Percentiles rank a stretch among this genome's conserved stretches.
These are phyloP conservation scores for Maudiozyma humilis DNA, from an alignment of 1,139 yeast species.

Conservation along the genomic window DNA sequence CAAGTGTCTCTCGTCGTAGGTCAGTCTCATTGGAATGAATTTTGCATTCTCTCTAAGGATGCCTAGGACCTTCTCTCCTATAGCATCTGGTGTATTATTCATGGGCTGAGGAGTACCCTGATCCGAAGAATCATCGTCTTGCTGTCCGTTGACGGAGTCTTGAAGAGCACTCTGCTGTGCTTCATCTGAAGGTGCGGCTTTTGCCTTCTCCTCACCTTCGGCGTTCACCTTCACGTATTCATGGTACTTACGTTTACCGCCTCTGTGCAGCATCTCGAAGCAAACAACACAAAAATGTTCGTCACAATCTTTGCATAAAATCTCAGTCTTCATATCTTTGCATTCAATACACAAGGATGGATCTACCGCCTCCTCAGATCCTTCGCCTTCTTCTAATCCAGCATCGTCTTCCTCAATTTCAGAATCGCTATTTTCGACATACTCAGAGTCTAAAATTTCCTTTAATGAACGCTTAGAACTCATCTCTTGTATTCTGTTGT, in stretches of 20 bases:
- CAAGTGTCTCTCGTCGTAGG: slow-evolving; percentile 57
- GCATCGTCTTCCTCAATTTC: slow-evolving; percentile 14
- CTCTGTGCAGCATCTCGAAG: slow-evolving; percentile 54
- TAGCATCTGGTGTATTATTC: slow-evolving; percentile 8
- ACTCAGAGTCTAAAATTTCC: slow-evolving; percentile 30
- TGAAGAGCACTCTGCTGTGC: slow-evolving; percentile 16
- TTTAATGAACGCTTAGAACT: slow-evolving; percentile 26
- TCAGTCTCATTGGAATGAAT: slow-evolving; percentile 58
- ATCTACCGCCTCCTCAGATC: slow-evolving; percentile 24
- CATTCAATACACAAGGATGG: slow-evolving; percentile 53
- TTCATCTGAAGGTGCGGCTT: background rate
- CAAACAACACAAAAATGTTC: slow-evolving; percentile 63
- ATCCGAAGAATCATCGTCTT: slow-evolving; percentile 5
- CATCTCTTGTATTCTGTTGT: slow-evolving; percentile 10
- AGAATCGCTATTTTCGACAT: slow-evolving; percentile 25
- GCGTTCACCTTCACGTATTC: slow-evolving; percentile 30
- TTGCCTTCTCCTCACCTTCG: slow-evolving; percentile 14
- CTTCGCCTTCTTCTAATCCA: slow-evolving; percentile 14
- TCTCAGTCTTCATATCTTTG: slow-evolving; percentile 58
- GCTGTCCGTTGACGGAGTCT: slow-evolving; percentile 13
- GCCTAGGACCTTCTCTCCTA: slow-evolving; percentile 27
- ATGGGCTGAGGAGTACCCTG: slow-evolving; percentile 3
- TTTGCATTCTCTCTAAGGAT: slow-evolving; percentile 41
- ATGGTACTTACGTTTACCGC: slow-evolving; percentile 48
- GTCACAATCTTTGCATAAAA: slow-evolving; percentile 48